phyloP scores from a whole-genome alignment of 2,329 filamentous ascomycete species.

The Trichoderma polysporum region DNA sequence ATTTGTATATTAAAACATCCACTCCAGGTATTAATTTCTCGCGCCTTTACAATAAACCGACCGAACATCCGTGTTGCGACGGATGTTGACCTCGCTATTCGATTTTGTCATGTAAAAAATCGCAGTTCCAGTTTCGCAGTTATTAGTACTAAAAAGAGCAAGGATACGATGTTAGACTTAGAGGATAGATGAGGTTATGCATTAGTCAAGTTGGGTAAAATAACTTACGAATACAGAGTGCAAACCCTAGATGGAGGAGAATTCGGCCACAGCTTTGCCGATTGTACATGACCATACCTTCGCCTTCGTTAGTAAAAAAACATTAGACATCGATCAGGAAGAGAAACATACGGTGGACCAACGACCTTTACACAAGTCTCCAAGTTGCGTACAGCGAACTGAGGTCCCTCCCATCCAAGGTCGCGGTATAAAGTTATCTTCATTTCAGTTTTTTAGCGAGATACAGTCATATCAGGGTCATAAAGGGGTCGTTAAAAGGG shows the following conservation, averaged over 20 bases:
- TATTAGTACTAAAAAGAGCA: background rate
- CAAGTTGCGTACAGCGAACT: background rate
- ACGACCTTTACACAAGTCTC: background rate
- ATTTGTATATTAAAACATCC: too few relatives aligned
- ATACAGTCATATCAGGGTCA: background rate
- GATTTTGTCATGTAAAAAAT: background rate
- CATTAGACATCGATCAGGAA: too few relatives aligned
- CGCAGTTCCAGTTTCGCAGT: background rate
- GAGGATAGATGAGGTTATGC: too few relatives aligned
- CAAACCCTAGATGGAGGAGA: background rate
- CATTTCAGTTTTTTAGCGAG: background rate
- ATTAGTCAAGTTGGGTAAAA: background rate
- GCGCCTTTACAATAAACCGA: background rate
- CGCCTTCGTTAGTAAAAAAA: background rate
- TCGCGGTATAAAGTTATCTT: slow-evolving; percentile 1
- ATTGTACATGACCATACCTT: background rate
- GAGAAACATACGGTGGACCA: background rate
- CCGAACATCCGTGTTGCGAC: background rate
- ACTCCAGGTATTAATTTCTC: background rate
- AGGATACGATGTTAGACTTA: background rate
- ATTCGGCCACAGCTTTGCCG: background rate
- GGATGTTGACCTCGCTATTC: slow-evolving; percentile 1
- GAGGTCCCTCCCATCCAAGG: background rate
- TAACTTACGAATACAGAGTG: background rate
- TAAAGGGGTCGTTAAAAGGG: background rate